Evolutionary conservation across 129 eudicot genomes (phyloP), one percentile per base, ranked within the genome.

Genomic region (Ambrosia artemisiifolia): DNA sequence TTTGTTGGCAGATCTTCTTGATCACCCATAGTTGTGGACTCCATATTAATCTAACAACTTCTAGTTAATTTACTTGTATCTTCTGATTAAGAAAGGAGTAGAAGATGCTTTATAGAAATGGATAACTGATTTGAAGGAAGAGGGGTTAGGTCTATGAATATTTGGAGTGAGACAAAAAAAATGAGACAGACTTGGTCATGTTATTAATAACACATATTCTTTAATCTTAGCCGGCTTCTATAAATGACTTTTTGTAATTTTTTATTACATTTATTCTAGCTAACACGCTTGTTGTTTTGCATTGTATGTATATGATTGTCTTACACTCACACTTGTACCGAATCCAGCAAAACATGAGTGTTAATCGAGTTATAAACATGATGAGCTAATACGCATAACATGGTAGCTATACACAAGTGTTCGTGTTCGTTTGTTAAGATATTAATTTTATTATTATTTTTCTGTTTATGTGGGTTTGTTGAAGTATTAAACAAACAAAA

Each of bases 1-100:
- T 80, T 70, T 17, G 62, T 49, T 17, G 63, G 79, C 2, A 6
- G 54, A 40, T 80, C 75, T 38, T 81, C 78, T 70, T 73, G 42
- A 49, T 70, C 57, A 51, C 24, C 59, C 72, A 40, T 44, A 9
- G 18, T 66, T 57, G 60, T 77, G 70, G 72, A 74, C 18, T 80
- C 84, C 82, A 79, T 84, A 79, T 84, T 49, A 19, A 50, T 32
- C 53, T 64, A 9, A 24, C 24, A 46, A 34, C 63, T 18, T 59
- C 51, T 32, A 19, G 19, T n/a, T 7, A 14, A 16, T 33, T 46
- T 57, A 72, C n/a, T 54, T n/a, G 42, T 36, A 66, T 14, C 35
- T 75, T 48, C 17, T 34, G 71, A 81, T 57, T 4, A 63, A 44
- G 73, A 53, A 57, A 79, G 64, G 64, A 57, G 59, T 65, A 57